Evolutionary conservation across 108 stramenopile species (phyloP).

Genomic region (Cyclostephanos invisitatus): DNA sequence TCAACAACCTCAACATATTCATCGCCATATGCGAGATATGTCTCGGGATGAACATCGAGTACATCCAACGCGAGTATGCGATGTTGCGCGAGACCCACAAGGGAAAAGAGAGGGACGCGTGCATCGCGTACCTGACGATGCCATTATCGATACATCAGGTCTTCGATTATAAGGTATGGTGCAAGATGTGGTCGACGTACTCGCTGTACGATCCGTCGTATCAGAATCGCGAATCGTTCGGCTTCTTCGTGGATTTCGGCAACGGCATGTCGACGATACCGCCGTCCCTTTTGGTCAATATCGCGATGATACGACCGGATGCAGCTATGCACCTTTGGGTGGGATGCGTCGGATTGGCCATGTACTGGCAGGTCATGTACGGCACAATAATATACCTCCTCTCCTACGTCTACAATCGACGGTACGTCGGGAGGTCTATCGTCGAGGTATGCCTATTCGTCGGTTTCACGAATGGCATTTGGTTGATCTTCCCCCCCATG

Average conservation of each 20-base stretch:
- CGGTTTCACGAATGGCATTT: slow-evolving; percentile 71
- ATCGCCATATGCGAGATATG: slow-evolving; percentile 78
- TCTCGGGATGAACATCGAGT: slow-evolving; percentile 63
- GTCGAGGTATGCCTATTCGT: slow-evolving; percentile 70
- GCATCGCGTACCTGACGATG: slow-evolving; percentile 61
- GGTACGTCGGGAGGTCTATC: slow-evolving; percentile 57
- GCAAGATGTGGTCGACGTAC: slow-evolving; percentile 84
- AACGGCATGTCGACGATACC: slow-evolving; percentile 82
- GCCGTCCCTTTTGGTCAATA: slow-evolving; percentile 72
- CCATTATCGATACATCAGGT: slow-evolving; percentile 52
- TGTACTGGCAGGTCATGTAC: slow-evolving; percentile 83
- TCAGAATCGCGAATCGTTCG: slow-evolving; percentile 83
- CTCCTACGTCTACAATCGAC: slow-evolving; percentile 67
- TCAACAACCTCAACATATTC: slow-evolving; percentile 84
- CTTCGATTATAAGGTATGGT: slow-evolving; percentile 59
- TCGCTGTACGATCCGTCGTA: slow-evolving; percentile 81
- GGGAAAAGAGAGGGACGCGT: slow-evolving; percentile 57
- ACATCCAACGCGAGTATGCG: slow-evolving; percentile 64
- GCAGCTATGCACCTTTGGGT: slow-evolving; percentile 46
- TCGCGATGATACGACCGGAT: slow-evolving; percentile 57
- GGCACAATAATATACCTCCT: slow-evolving; percentile 79
- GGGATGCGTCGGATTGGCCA: slow-evolving; percentile 65
- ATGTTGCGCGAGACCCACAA: slow-evolving; percentile 53
- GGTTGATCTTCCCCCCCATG: slow-evolving; percentile 72
- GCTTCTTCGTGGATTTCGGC: slow-evolving; percentile 87